Evolutionary conservation across 2,329 filamentous ascomycete species (phyloP).

Genomic region (Calonectria fujianensis): DNA sequence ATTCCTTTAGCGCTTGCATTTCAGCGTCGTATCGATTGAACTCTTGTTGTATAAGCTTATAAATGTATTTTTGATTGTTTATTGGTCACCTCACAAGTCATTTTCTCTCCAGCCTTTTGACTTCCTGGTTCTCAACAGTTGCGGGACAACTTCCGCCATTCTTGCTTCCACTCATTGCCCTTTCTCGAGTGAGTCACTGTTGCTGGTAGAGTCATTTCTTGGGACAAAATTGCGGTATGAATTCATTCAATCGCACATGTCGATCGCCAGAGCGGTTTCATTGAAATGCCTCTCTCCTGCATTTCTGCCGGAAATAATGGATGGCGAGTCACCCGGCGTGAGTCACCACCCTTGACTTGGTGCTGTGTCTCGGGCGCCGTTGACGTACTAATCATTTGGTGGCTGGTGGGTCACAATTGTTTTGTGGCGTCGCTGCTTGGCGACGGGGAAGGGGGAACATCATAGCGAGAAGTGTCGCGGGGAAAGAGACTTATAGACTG

Average conservation of each 20-base stretch:
- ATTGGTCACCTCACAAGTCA: neutral
- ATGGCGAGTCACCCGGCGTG: slow-evolving; percentile 51
- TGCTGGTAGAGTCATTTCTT: neutral
- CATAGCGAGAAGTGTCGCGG: neutral
- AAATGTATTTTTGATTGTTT: neutral
- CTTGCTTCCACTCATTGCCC: neutral
- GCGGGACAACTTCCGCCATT: neutral
- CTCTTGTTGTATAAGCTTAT: neutral
- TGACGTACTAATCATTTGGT: neutral
- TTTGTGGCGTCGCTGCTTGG: slow-evolving; percentile 10
- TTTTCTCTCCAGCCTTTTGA: slow-evolving; percentile 1
- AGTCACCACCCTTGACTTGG: slow-evolving; percentile 47
- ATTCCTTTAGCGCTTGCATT: neutral
- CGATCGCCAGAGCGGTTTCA: slow-evolving; percentile 1
- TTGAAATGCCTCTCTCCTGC: neutral
- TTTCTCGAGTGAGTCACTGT: neutral
- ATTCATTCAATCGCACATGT: neutral
- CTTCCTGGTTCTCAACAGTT: neutral
- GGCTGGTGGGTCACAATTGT: neutral
- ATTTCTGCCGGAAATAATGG: neutral
- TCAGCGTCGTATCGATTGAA: neutral
- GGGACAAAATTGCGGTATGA: neutral
- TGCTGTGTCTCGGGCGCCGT: slow-evolving; percentile 18
- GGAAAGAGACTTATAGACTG: neutral
- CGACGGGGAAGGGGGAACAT: neutral